These are phyloP conservation scores for Fusarium devonianum DNA, from an alignment of 2,329 filamentous ascomycete species.

Conservation along the genomic window DNA sequence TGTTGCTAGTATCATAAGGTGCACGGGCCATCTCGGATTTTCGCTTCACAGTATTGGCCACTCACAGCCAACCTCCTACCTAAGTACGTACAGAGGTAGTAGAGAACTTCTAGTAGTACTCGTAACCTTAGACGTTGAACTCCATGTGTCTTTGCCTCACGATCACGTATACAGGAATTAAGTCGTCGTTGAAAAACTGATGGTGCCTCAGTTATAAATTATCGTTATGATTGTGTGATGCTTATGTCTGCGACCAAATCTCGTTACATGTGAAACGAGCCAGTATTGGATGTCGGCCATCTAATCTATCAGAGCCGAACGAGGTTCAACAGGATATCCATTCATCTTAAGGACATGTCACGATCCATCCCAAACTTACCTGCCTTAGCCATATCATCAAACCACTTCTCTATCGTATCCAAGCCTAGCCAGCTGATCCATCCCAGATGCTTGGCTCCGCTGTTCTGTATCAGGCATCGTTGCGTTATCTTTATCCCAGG, in stretches of 20 bases:
- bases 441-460: constrained; percentile 19
- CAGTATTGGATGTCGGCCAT: constrained; percentile 13
- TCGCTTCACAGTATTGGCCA: background rate
- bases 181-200: no score
- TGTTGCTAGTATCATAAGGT: background rate
- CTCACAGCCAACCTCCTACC: background rate
- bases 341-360: constrained; percentile 17
- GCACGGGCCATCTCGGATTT: constrained; percentile 26
- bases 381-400: constrained; percentile 21
- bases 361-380: constrained; percentile 14
- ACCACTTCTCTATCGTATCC: constrained; percentile 8
- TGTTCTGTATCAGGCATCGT: constrained; percentile 12
- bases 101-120: no score
- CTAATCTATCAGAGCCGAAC: constrained; percentile 26
- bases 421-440: constrained; percentile 1
- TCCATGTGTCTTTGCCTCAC: no score
- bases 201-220: background rate
- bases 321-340: constrained; percentile 31
- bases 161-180: no score
- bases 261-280: constrained; percentile 29
- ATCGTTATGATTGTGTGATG: background rate
- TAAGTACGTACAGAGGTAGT: no score
- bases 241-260: constrained; percentile 9
- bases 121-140: no score
- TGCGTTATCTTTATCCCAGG: constrained; percentile 25